phyloP scores from a whole-genome alignment of 345 rosid species.

The Populus deltoides region DNA sequence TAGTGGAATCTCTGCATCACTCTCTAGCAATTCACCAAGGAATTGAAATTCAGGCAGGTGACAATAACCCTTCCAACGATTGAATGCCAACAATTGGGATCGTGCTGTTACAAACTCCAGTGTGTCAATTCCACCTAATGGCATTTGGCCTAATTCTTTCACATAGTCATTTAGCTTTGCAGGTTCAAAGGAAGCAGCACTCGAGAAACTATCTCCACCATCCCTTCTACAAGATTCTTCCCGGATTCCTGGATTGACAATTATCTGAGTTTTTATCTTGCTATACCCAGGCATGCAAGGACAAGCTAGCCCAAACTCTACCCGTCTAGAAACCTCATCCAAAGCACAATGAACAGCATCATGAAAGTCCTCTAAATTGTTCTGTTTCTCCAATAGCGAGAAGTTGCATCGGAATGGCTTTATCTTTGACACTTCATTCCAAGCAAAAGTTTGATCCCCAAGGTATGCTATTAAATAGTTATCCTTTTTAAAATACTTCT shows the following conservation, averaged over 20 bases:
- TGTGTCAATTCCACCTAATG: constrained; percentile 38
- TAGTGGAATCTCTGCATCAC: constrained; percentile 39
- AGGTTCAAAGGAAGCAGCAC: constrained; percentile 53
- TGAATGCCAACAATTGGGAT: constrained; percentile 61
- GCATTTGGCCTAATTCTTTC: constrained; percentile 42
- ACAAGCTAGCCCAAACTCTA: constrained; percentile 71
- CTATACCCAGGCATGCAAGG: constrained; percentile 50
- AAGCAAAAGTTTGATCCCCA: constrained; percentile 72
- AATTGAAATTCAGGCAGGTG: constrained; percentile 53
- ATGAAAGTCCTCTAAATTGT: constrained; percentile 37
- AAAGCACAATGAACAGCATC: constrained; percentile 66
- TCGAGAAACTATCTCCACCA: constrained; percentile 51
- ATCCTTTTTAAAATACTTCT: constrained; percentile 54
- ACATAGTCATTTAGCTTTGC: constrained; percentile 42
- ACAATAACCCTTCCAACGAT: constrained; percentile 60
- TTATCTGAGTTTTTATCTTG: constrained; percentile 44
- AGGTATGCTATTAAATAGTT: constrained; percentile 57
- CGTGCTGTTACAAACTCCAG: constrained; percentile 43
- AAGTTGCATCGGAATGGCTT: constrained; percentile 65
- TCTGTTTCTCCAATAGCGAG: constrained; percentile 60
- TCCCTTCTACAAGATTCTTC: constrained; percentile 40
- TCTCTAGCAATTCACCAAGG: constrained; percentile 42
- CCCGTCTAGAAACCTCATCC: constrained; percentile 71
- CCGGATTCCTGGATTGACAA: constrained; percentile 56
- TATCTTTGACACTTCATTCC: constrained; percentile 57